Evolutionary conservation across 306 rosid genomes (phyloP).

Genomic region (Medicago ruthenica): DNA sequence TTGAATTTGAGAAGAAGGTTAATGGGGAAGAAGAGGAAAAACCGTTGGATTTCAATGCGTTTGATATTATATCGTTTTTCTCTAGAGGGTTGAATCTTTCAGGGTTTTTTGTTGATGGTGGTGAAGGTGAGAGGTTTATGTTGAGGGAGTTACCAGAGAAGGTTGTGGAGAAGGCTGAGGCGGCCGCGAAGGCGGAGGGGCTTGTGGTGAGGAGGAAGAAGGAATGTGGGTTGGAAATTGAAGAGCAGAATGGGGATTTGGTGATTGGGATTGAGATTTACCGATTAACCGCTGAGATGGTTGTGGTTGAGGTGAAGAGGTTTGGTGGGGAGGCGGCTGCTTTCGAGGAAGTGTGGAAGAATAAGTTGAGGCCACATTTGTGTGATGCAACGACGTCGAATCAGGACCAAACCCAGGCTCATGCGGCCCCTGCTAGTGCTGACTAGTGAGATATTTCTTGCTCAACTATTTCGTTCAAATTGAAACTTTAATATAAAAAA

Average conservation of each 20-base stretch:
- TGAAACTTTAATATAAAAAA: neutral
- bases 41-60: slow-evolving; percentile 61
- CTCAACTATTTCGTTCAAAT: neutral
- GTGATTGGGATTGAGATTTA: slow-evolving; percentile 49
- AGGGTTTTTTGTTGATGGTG: slow-evolving; percentile 47
- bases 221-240: slow-evolving; percentile 59
- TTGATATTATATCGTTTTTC: slow-evolving; percentile 64
- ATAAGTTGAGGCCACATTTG: slow-evolving; percentile 52
- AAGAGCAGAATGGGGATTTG: slow-evolving; percentile 48
- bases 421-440: slow-evolving; percentile 24
- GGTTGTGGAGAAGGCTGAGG: slow-evolving; percentile 48
- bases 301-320: slow-evolving; percentile 65
- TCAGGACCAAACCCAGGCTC: slow-evolving; percentile 5
- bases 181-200: slow-evolving; percentile 50
- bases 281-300: slow-evolving; percentile 56
- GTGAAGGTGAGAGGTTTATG: slow-evolving; percentile 51
- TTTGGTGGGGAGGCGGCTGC: slow-evolving; percentile 44
- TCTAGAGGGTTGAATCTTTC: slow-evolving; percentile 71
- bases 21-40: slow-evolving; percentile 34
- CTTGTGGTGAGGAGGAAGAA: slow-evolving; percentile 54
- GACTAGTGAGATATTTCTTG: neutral
- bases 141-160: slow-evolving; percentile 47
- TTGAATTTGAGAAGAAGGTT: slow-evolving; percentile 21
- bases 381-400: slow-evolving; percentile 39
- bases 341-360: slow-evolving; percentile 52